Percentiles rank a stretch among this genome's conserved stretches.
These are phyloP conservation scores for Uncinocarpus reesii DNA, from an alignment of 2,329 filamentous ascomycete species.

Conservation along the genomic window DNA sequence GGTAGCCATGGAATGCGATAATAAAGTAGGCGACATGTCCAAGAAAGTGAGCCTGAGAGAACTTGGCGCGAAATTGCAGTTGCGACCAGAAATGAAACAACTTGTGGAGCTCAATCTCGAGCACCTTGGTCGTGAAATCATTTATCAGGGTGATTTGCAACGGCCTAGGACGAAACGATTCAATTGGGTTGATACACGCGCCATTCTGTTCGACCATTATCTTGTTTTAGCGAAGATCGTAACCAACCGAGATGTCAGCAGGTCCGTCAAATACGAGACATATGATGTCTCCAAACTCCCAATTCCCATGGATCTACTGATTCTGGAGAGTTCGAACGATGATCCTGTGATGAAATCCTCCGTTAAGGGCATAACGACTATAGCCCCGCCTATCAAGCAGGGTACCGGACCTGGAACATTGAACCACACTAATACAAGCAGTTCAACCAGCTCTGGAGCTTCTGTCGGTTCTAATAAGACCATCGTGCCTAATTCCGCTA, in stretches of 20 bases:
- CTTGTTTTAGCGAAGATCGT: slow-evolving; percentile 79
- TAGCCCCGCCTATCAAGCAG: slow-evolving; percentile 46
- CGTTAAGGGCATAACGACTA: slow-evolving; percentile 57
- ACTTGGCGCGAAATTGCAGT: slow-evolving; percentile 67
- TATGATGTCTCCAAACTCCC: slow-evolving; percentile 93
- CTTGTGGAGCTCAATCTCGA: slow-evolving; percentile 77
- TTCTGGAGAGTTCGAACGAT: slow-evolving; percentile 85
- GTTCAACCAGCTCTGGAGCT: slow-evolving; percentile 49
- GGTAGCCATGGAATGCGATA: slow-evolving; percentile 83
- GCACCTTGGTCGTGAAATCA: slow-evolving; percentile 82
- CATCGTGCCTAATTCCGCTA: slow-evolving; percentile 38
- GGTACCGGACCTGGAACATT: slow-evolving; percentile 45
- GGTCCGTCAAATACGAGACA: slow-evolving; percentile 62
- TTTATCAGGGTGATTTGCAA: slow-evolving; percentile 80
- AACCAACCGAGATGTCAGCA: slow-evolving; percentile 55
- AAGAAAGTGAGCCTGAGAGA: slow-evolving; percentile 85
- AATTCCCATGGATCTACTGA: slow-evolving; percentile 91
- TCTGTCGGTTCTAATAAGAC: slow-evolving; percentile 33
- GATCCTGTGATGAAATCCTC: slow-evolving; percentile 74
- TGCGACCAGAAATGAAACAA: slow-evolving; percentile 77
- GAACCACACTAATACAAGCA: slow-evolving; percentile 57
- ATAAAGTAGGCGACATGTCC: slow-evolving; percentile 81
- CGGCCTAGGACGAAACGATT: slow-evolving; percentile 81
- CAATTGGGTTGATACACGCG: slow-evolving; percentile 87
- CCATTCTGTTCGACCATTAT: slow-evolving; percentile 92